Percentiles rank a stretch among this genome's conserved stretches.
Evolutionary conservation across 1,139 yeast species (phyloP).

Genomic region (Cylindricascospora bacillispora): DNA sequence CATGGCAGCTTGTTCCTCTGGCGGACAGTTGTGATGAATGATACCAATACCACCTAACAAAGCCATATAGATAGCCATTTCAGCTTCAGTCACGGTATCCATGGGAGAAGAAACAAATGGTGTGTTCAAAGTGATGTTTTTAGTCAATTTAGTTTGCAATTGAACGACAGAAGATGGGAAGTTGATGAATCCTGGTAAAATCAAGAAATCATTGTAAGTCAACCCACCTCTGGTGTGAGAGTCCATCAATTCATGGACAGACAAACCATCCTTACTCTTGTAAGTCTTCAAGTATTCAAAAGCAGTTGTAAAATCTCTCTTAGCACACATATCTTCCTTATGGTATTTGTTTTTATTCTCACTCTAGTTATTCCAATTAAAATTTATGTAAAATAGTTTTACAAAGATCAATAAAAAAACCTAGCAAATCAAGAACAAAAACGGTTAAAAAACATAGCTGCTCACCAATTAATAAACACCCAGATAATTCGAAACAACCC

Average conservation of each 20-base stretch:
- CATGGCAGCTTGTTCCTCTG: slow-evolving; percentile 98
- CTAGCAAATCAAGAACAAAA: no score
- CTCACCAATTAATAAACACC: no score
- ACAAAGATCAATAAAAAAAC: no score
- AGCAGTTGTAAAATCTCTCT: slow-evolving; percentile 51
- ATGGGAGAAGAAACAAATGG: slow-evolving; percentile 97
- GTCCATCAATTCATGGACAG: slow-evolving; percentile 77
- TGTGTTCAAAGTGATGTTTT: slow-evolving; percentile 77
- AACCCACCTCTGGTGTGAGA: slow-evolving; percentile 86
- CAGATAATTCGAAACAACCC: no score
- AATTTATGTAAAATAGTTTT: no score
- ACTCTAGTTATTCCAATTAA: no score
- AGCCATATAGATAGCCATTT: slow-evolving; percentile 98
- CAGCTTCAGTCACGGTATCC: slow-evolving; percentile 97
- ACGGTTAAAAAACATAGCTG: no score
- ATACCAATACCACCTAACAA: slow-evolving; percentile 98
- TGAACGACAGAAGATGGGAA: slow-evolving; percentile 71
- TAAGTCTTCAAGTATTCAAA: slow-evolving; percentile 53
- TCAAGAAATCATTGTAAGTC: slow-evolving; percentile 91
- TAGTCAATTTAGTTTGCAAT: slow-evolving; percentile 78
- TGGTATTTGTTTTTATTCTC: no score
- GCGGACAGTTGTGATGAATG: slow-evolving; percentile 90
- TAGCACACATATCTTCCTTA: slow-evolving; percentile 10
- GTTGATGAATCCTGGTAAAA: slow-evolving; percentile 88
- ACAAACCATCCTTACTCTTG: slow-evolving; percentile 70